Evolutionary conservation across 345 rosid species (phyloP), one percentile per base, ranked within the genome.

Genomic region (Hirschfeldia incana): DNA sequence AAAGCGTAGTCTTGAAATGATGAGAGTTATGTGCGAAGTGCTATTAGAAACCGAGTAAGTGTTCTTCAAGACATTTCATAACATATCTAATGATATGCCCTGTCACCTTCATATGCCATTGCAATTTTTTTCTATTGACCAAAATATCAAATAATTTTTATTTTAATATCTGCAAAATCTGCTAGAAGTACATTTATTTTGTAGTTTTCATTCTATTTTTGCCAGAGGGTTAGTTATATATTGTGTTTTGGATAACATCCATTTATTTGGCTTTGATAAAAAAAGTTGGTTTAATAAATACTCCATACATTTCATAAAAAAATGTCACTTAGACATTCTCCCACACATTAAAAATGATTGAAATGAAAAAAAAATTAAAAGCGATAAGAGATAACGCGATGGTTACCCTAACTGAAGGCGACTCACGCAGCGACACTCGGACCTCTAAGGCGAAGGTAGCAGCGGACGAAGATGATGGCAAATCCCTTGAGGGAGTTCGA

Each of bases 1-100:
- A 39, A 94, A 91, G 86, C 97, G 94, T 0, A 95, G 92, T 34
- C 82, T 94, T 26, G 94, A 91, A 74, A 85, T 90, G 94, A 93
- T 91, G 68, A 87, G 80, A 81, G 87, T 90, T 44, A 82, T 94
- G 4, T 88, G 85, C 34, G 89, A 94, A 77, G 87, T 89, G 75
- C 77, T 89, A 39, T 27, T 94, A 17, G 76, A 62, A 37, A 77
- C 92, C 12, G 87, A 85, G 94, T 89, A 88, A 5, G 94, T 79
- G 28, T 64, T 42, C 77, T 36, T 68, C 17, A 46, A 46, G 53
- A 46, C 53, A 46, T 46, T 49, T 57, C 26, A 26, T 29, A 21
- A 57, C 29, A 57, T 17, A 57, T 57, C 8, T 16, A 16, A 16
- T 16, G 27, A 17, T 16, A 53, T 53, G 26, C 59, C 58, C 21